Evolutionary conservation across 1,139 yeast species (phyloP), one percentile per base, ranked within the genome.

Genomic region (Pneumocystis oryctolagi): DNA sequence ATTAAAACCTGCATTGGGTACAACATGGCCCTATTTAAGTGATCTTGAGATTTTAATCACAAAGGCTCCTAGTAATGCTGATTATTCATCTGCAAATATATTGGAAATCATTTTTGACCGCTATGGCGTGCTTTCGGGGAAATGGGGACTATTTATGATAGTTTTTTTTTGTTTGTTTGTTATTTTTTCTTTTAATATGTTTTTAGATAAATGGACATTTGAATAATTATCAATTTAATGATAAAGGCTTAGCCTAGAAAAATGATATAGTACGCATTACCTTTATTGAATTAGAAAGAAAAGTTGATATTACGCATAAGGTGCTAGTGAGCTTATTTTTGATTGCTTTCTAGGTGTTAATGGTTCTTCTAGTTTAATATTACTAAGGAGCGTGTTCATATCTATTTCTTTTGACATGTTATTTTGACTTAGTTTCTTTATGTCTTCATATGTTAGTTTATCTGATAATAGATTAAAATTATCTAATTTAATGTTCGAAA

Each of bases 1-100:
- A 9, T 42, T 57, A 20, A 60, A 63, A 34, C 64, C 64, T 31
- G 64, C 64, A 12, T 20, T 63, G 55, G 64, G 64, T 42, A 47
- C 34, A 8, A 58, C 64, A 28, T 63, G 62, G 62, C 63, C 64
- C 8, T 62, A 63, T 42, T 57, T 63, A 31, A 40, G 61, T 53
- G 64, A 63, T 31, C 58, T 60, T 34, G 47, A 59, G 9, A 58
- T 63, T 34, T 31, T 63, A 53, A 60, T 63, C 16, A 57, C 61
- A n/a, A 61, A 61, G 20, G 60, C 57, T 6, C 58, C 61, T 18
- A 57, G 58, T 20, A 61, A 59, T 18, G 42, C 56, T 6, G 56
- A 39, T 34, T 39, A 61, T 31, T 59, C 53, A 16, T 60, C 59
- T 3, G 61, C 61, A 40, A 59, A 59, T 25, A 47, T 47, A 47